Conservation (phyloP, 441 rosid species). For the Aleurites moluccanus region DNA sequence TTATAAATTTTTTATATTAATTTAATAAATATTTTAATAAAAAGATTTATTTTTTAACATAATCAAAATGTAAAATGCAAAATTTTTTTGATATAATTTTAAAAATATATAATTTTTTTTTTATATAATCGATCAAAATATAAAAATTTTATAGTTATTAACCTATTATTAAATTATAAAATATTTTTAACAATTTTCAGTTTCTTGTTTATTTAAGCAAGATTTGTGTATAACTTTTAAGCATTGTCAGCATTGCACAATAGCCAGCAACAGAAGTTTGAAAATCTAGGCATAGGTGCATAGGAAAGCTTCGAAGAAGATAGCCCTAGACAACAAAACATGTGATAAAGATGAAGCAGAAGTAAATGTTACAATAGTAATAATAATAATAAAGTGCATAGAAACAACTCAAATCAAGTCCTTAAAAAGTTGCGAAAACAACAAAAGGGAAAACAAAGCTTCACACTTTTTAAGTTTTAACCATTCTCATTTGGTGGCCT, state of each 20-base stretch:
- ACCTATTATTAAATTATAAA: too few relatives aligned
- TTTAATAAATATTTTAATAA: too few relatives aligned
- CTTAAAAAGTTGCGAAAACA: background rate
- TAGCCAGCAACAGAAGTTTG: background rate
- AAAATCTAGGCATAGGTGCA: background rate
- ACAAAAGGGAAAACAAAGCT: background rate
- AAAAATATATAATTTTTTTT: too few relatives aligned
- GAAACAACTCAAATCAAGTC: background rate
- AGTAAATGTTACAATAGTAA: constrained; percentile 10
- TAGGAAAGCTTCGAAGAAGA: background rate
- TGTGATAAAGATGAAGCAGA: background rate
- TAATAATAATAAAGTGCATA: constrained; percentile 3
- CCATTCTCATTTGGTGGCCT: background rate
- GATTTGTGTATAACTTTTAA: too few relatives aligned
- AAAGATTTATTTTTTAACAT: too few relatives aligned
- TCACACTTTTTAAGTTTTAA: background rate
- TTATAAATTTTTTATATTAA: too few relatives aligned
- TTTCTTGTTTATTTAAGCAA: too few relatives aligned
- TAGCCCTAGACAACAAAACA: background rate
- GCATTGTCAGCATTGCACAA: background rate
- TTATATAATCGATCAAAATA: too few relatives aligned
- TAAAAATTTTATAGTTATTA: too few relatives aligned
- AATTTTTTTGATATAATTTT: too few relatives aligned
- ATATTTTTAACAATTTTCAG: too few relatives aligned
- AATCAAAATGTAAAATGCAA: too few relatives aligned